Evolutionary conservation across 495 filamentous ascomycete species (phyloP).

Genomic region (Penicillium waksmanii): DNA sequence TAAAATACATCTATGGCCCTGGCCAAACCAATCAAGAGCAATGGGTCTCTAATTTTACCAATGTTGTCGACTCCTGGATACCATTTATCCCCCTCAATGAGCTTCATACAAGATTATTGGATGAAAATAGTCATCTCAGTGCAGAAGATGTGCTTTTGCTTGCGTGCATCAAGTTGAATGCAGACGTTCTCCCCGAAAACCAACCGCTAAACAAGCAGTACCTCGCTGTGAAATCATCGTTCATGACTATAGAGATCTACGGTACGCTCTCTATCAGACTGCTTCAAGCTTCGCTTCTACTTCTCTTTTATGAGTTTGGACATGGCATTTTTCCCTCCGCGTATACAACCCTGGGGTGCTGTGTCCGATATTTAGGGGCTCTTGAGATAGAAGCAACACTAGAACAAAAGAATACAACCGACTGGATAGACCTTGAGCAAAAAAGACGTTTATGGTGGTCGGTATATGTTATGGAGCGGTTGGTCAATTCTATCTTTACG

Average conservation of each 20-base stretch:
- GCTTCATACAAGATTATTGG: not conserved
- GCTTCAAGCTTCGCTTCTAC: slow-evolving; percentile 16
- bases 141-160: slow-evolving; percentile 13
- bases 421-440: slow-evolving; percentile 15
- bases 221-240: slow-evolving; percentile 12
- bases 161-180: slow-evolving; percentile 16
- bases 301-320: slow-evolving; percentile 19
- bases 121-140: not conserved
- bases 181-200: not conserved
- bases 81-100: slow-evolving; percentile 14
- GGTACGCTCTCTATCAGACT: slow-evolving; percentile 13
- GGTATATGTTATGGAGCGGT: slow-evolving; percentile 22
- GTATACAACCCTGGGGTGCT: slow-evolving; percentile 16
- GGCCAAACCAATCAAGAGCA: not conserved
- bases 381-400: slow-evolving; percentile 1
- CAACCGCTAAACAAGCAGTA: slow-evolving; percentile 10
- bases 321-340: slow-evolving; percentile 21
- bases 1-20: slow-evolving; percentile 1
- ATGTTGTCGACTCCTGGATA: slow-evolving; percentile 10
- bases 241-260: slow-evolving; percentile 16
- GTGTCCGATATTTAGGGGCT: slow-evolving; percentile 14
- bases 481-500: not conserved
- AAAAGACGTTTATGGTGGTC: slow-evolving; percentile 22
- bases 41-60: slow-evolving; percentile 3
- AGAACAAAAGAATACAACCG: not conserved